phyloP scores from a whole-genome alignment of 106 monocot genomes.

The Acanthochlamys bracteata region DNA sequence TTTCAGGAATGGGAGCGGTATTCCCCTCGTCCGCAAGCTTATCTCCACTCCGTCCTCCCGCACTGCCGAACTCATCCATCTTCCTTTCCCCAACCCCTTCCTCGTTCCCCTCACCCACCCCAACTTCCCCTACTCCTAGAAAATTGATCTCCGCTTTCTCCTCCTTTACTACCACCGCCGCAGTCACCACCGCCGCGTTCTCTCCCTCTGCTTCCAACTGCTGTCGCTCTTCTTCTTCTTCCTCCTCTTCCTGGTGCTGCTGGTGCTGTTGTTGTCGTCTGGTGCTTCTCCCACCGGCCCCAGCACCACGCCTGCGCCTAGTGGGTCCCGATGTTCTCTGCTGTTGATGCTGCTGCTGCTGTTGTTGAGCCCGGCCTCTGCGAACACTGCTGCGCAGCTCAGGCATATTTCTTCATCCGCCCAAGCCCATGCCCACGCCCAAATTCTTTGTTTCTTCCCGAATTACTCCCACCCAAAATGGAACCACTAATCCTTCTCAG shows the following conservation, averaged over 20 bases:
- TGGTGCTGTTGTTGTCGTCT: background rate
- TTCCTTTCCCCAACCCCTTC: conserved; percentile 36
- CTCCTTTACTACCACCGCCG: background rate
- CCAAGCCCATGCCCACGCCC: conserved; percentile 5
- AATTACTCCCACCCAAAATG: background rate
- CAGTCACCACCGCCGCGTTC: background rate
- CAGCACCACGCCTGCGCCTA: conserved; percentile 8
- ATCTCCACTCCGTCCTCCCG: conserved; percentile 50
- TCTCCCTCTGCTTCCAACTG: background rate
- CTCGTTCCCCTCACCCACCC: conserved; percentile 1
- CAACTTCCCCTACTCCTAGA: conserved; percentile 4
- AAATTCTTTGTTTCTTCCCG: background rate
- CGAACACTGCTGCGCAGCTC: conserved; percentile 61
- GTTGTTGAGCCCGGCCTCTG: conserved; percentile 43
- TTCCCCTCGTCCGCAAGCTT: conserved; percentile 56
- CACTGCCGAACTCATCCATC: conserved; percentile 61
- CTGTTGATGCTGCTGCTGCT: conserved; percentile 14
- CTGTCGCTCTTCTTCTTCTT: background rate
- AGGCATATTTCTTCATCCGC: conserved; percentile 67
- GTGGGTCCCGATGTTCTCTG: conserved; percentile 1
- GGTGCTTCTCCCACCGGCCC: conserved; percentile 6
- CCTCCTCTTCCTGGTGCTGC: background rate
- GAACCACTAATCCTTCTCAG: background rate
- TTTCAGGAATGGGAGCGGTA: conserved; percentile 67
- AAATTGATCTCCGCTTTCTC: conserved; percentile 19